Evolutionary conservation across 768 basidiomycete species (phyloP).

Genomic region (Postia placenta): DNA sequence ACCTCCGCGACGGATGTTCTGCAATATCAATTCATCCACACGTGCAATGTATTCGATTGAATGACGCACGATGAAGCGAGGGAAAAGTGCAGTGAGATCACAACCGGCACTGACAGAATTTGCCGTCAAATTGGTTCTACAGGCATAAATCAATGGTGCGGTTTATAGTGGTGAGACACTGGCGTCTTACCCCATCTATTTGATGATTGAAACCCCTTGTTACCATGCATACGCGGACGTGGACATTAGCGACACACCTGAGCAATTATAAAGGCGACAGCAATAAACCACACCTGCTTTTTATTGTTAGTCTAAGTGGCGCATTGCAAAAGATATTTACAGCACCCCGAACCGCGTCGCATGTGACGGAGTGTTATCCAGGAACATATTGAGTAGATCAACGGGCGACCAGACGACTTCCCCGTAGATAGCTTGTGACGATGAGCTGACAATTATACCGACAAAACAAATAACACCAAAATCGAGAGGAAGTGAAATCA

Average conservation of each 20-base stretch:
- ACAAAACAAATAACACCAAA: conserved; percentile 75
- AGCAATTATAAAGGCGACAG: conserved; percentile 72
- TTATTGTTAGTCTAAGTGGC: not conserved
- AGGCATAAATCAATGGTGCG: not conserved
- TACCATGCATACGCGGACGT: not conserved
- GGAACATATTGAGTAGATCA: conserved; percentile 60
- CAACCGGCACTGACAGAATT: conserved; percentile 82
- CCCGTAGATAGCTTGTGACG: conserved; percentile 69
- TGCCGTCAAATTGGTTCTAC: conserved; percentile 72
- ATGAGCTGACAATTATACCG: conserved; percentile 78
- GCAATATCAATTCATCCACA: not conserved
- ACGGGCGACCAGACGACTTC: conserved; percentile 77
- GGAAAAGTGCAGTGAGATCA: conserved; percentile 72
- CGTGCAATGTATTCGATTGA: not conserved
- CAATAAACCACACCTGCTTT: conserved; percentile 67
- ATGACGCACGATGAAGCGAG: conserved; percentile 60
- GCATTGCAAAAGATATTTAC: too few relatives aligned
- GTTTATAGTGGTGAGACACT: too few relatives aligned
- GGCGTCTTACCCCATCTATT: too few relatives aligned
- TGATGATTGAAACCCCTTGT: too few relatives aligned
- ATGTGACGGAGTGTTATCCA: conserved; percentile 55
- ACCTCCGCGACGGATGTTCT: conserved; percentile 83
- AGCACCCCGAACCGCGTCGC: conserved; percentile 64
- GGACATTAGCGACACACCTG: conserved; percentile 47
- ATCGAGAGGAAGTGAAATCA: conserved; percentile 63